Base-by-base conservation (phyloP, 768 basidiomycete species). In the Clitopilus hobsonii region DNA sequence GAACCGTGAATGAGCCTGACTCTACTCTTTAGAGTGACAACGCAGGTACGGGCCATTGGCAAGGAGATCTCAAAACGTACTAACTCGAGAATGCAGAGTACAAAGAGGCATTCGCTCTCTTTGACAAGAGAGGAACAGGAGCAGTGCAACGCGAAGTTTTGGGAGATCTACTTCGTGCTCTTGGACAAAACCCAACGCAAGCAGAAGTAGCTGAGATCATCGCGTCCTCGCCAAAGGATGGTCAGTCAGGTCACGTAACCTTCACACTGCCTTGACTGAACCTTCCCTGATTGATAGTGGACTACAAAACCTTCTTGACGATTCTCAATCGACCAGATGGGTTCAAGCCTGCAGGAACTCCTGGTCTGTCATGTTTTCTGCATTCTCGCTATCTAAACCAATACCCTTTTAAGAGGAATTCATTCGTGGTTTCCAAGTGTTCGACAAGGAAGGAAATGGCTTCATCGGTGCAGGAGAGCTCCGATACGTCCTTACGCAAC, bases 111-210 rank as follows among this genome's bases (percentile, higher is more conserved):
- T 98, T 98, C 65, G 94, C 97, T 45, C 85, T 99, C 27, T 98
- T 98, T 70, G 97, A 99, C 76, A 98, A 98, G 77, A 86, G 86
- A 61, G 97, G 97, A 30, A 91, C 89, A 1, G 94, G 94, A 14
- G 81, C 89, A 13, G 91, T 99, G 26, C 89, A 94, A 0, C 76
- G 89, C 2, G 90, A 94, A 58, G 88, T 86, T 0, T 75, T 99
- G 1, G 97, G 97, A 7, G 96, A 98, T 69, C 82, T 99, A 8
- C 74, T 99, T 14, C 84, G 97, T 41, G 94, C 94, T 0, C 76
- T 99, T 2, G 97, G 97, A 2, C 97, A 98, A 75, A 99, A 99
- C 69, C 97, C 97, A n/a, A 98, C 96, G 0, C 97, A 98, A 69
- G 87, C 90, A n/a, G 95, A 99, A 71, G 94, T 98, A 3, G 82